phyloP scores from a whole-genome alignment of 2,329 filamentous ascomycete genomes.

The Cadophora sp. region DNA sequence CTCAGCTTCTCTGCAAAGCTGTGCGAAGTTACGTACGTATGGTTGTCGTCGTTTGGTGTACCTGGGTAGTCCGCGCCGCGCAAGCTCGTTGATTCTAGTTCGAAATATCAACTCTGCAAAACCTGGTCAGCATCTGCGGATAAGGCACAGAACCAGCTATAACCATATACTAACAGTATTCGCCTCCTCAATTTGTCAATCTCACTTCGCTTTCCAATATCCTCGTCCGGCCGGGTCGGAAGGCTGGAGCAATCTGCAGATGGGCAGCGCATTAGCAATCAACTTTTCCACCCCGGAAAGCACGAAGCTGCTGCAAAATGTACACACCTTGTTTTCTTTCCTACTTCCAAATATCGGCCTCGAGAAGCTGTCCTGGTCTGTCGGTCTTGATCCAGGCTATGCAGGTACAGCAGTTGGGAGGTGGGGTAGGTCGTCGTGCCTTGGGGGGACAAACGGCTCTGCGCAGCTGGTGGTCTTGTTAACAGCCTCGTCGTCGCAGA shows the following conservation, averaged over 20 bases:
- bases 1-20: no score
- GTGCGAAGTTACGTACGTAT: conserved; percentile 7
- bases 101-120: not conserved
- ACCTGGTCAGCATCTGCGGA: conserved; percentile 1
- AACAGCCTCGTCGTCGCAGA: not conserved
- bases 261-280: conserved; percentile 12
- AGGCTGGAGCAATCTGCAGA: conserved; percentile 19
- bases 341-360: not conserved
- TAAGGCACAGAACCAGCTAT: not conserved
- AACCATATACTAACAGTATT: not conserved
- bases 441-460: not conserved
- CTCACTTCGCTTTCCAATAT: conserved; percentile 11
- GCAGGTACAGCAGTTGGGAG: conserved; percentile 22
- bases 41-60: not conserved
- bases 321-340: conserved; percentile 1
- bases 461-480: not conserved
- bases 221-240: conserved; percentile 16
- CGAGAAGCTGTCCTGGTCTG: not conserved
- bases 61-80: not conserved
- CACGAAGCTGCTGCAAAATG: not conserved
- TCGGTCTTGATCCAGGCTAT: conserved; percentile 8
- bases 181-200: conserved; percentile 15
- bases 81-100: conserved; percentile 1
- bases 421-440: conserved; percentile 9
- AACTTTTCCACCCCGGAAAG: not conserved